A percentile compares a stretch with the other conserved stretches of the same genome.
These are phyloP conservation scores for Pichia sp. DNA, from an alignment of 1,139 yeast genomes.

Conservation along the genomic window DNA sequence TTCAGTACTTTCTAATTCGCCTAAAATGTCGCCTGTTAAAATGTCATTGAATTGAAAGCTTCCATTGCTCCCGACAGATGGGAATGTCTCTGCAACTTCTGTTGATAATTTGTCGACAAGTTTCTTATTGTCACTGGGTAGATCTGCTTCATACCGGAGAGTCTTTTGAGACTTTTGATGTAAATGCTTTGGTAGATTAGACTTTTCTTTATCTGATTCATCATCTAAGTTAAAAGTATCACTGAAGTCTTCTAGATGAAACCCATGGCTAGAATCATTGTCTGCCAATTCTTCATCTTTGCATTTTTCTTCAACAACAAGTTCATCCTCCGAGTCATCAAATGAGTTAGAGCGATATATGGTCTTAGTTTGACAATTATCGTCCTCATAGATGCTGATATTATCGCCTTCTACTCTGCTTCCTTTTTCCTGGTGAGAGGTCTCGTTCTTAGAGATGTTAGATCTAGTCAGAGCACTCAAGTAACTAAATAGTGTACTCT, in stretches of 20 bases:
- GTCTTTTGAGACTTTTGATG: background rate
- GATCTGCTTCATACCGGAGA: background rate
- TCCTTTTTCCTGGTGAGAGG: background rate
- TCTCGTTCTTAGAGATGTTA: background rate
- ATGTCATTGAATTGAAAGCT: constrained; percentile 19
- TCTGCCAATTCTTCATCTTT: background rate
- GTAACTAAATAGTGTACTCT: background rate
- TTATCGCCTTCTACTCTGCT: background rate
- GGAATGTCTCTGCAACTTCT: background rate
- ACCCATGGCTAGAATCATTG: constrained; percentile 7
- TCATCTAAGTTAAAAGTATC: constrained; percentile 5
- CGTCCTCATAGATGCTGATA: constrained; percentile 16
- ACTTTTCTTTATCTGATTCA: background rate
- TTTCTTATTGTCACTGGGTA: background rate
- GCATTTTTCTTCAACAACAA: background rate
- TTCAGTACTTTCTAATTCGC: constrained; percentile 1
- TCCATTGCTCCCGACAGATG: constrained; percentile 8
- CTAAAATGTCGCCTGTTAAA: constrained; percentile 14
- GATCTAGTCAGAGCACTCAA: background rate
- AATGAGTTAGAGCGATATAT: constrained; percentile 16
- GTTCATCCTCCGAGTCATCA: constrained; percentile 9
- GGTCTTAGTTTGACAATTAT: constrained; percentile 11
- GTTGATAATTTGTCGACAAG: background rate
- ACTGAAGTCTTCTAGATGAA: constrained; percentile 11
- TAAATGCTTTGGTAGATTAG: too few species aligned